These are phyloP conservation scores for Bruguiera sexangula DNA, from an alignment of 345 rosid species.

Conservation along the genomic window DNA sequence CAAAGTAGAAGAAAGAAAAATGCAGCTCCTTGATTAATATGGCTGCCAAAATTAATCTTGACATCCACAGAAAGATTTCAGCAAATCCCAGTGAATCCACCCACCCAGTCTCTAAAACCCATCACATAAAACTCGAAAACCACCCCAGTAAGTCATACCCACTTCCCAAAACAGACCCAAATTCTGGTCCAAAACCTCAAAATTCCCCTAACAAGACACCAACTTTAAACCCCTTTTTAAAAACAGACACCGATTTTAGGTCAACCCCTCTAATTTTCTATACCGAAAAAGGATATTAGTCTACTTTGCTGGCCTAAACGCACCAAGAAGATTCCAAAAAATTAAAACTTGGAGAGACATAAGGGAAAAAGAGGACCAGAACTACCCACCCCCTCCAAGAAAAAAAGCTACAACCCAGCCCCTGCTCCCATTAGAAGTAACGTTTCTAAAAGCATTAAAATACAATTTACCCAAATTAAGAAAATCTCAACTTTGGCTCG, in stretches of 20 bases:
- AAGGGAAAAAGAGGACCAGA: conserved; percentile 30
- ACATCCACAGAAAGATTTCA: conserved; percentile 21
- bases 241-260: conserved; percentile 31
- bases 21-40: conserved; percentile 24
- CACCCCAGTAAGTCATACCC: conserved; percentile 26
- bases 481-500: conserved; percentile 24
- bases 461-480: conserved; percentile 24
- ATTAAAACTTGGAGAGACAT: conserved; percentile 13
- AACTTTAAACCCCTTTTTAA: background rate
- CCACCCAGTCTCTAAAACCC: conserved; percentile 10
- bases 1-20: conserved; percentile 18
- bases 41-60: background rate
- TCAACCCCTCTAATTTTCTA: conserved; percentile 32
- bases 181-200: conserved; percentile 17
- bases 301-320: conserved; percentile 18
- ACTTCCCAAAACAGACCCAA: conserved; percentile 15
- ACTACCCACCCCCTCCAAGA: conserved; percentile 33
- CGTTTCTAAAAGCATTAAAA: conserved; percentile 21
- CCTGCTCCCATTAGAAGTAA: conserved; percentile 6
- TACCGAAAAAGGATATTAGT: background rate
- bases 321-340: conserved; percentile 34
- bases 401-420: conserved; percentile 21
- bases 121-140: conserved; percentile 18
- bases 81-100: background rate
- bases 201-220: conserved; percentile 21